Base-by-base conservation (phyloP, 1,284 basidiomycete species). In the Trichosporon ovoides region DNA sequence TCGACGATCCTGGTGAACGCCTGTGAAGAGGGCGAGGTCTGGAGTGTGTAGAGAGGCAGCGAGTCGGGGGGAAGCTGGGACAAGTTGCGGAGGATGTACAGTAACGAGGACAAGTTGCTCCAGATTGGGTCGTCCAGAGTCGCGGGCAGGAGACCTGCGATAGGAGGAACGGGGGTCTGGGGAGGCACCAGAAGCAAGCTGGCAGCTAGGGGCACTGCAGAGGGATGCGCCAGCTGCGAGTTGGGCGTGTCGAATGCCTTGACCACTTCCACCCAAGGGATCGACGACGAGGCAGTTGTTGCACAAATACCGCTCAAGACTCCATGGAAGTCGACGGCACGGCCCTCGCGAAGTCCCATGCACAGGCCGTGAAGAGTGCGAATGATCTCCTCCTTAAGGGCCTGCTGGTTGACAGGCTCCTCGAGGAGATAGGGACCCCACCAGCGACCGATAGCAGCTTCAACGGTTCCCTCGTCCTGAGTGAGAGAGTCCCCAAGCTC, bases 21-120 rank as follows among this genome's bases (percentile, higher is more conserved):
- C 0, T 88, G 87, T 18, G 93, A 89, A 55, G 91, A 87, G 61
- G 88, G 81, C 24, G 84, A 83, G 10, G 87, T 87, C 20, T 90
- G 88, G 19, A 95, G 81, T 31, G 86, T 84, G 59, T 92, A 88
- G 70, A 98, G 91, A 68, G 88, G 91, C 79, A 97, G 93, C 0
- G 88, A 88, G 73, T 96, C 91, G 9, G 85, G 86, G 3, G 92
- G 87, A 22, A 97, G 81, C 37, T 87, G 89, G 16, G 96, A 84
- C 24, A 98, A 82, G 7, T 89, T 90, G 70, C 91, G 87, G 43
- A 98, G 82, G 28, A 98, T 83, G 57, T 87, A 87, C 24, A 98
- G 83, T 72, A 97, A 91, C 63, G 90, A 89, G 22, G 89, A 77
- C 5, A 88, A 82, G 73, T 96, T 94, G 33, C 82, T 82, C 95